These are phyloP conservation scores for Fusarium foetens DNA, from an alignment of 2,329 filamentous ascomycete genomes.

Conservation along the genomic window DNA sequence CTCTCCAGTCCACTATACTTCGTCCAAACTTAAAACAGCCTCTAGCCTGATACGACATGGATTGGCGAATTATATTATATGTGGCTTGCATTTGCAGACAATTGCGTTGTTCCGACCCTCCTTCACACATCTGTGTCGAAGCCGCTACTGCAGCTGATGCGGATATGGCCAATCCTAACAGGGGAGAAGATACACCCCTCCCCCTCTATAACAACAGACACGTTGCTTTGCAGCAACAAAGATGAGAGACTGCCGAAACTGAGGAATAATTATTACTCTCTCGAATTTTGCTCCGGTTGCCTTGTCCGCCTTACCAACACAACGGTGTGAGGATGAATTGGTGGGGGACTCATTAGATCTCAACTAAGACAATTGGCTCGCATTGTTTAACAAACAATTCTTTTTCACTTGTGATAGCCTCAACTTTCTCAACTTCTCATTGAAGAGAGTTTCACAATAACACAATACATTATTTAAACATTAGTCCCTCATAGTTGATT, in stretches of 20 bases:
- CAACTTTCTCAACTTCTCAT: rapidly evolving
- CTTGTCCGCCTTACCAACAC: not conserved
- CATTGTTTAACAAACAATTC: rapidly evolving
- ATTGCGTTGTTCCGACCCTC: not conserved
- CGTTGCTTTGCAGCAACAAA: rapidly evolving
- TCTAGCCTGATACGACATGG: too few relatives aligned
- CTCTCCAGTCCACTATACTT: too few relatives aligned
- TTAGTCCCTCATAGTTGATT: too few relatives aligned
- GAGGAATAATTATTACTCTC: not conserved
- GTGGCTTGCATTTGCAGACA: too few relatives aligned
- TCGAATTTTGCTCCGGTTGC: rapidly evolving
- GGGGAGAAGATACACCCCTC: too few relatives aligned
- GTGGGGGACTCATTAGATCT: rapidly evolving
- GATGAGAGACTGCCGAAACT: rapidly evolving
- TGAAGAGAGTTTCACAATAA: too few relatives aligned
- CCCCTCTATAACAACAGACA: not conserved
- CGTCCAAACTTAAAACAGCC: too few relatives aligned
- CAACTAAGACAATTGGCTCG: not conserved
- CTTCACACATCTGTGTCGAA: not conserved
- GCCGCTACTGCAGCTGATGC: not conserved
- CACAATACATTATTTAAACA: too few relatives aligned
- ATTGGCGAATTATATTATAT: too few relatives aligned
- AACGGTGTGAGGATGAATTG: not conserved
- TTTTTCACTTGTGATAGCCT: not conserved
- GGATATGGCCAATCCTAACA: not conserved